Evolutionary conservation across 2,329 filamentous ascomycete species (phyloP), one percentile per base, ranked within the genome.

Genomic region (Calonectria naviculata): DNA sequence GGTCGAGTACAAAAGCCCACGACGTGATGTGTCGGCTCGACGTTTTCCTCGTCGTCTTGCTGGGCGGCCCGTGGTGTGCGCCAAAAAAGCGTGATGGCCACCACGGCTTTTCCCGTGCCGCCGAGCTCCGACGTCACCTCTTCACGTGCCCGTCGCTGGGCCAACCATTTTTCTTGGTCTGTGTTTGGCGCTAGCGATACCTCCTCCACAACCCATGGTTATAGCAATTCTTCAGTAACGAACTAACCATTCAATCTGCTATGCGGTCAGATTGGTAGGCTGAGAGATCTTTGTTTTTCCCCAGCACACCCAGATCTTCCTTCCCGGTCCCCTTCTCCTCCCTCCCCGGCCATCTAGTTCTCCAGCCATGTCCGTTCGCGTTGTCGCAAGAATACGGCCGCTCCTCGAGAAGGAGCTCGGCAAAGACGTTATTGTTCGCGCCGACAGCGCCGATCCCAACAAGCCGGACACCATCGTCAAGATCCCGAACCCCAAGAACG

Each of bases 401-500:
- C 89, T 98, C 73, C 91, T 98, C 73, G 93, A 94, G 78, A 92
- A 93, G 74, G 97, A 98, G 86, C 87, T 93, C 70, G 94, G 97
- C 80, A 93, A 93, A 83, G 96, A 98, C 85, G 89, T 94, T 71
- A 98, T 98, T 77, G 93, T 98, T 75, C 87, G 85, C 60, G 89
- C 91, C 10, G 92, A 92, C 58, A 90, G 88, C 72, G 89, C 87
- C 68, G 89, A 92, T 63, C 85, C 89, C 56, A 89, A 89, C 75
- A 89, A 88, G 74, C 88, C 91, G 24, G 90, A 89, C 73, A 92
- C 88, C 29, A 85, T 97, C 34, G 91, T 98, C 80, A 93, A 93
- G 82, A 97, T 98, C 78, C 96, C 96, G 4, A 98, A 95, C 80
- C 95, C 96, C 0, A 98, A 97, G 86, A 98, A 98, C 80, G 94